A percentile compares a stretch with the other conserved stretches of the same genome.
Evolutionary conservation across 352 stramenopile genomes (phyloP).

Genomic region (Phytophthora megakarya): DNA sequence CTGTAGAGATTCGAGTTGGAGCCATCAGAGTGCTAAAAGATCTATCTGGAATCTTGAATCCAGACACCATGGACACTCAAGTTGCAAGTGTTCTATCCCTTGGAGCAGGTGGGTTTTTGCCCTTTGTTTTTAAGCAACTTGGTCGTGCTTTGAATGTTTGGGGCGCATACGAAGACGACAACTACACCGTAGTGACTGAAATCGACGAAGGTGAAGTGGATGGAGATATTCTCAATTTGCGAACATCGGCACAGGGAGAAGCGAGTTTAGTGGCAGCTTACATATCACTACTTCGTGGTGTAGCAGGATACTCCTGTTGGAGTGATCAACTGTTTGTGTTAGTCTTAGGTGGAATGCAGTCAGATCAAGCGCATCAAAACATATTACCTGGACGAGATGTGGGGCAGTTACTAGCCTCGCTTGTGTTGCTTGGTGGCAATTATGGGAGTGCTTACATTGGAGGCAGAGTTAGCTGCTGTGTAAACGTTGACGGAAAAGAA

Average conservation of each 20-base stretch:
- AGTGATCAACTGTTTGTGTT: slow-evolving; percentile 31
- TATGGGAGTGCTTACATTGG: slow-evolving; percentile 57
- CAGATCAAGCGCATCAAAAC: slow-evolving; percentile 1
- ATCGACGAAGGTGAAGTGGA: slow-evolving; percentile 15
- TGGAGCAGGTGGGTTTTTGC: slow-evolving; percentile 32
- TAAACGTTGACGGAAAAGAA: slow-evolving; percentile 78
- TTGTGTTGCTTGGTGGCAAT: slow-evolving; percentile 60
- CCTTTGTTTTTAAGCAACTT: slow-evolving; percentile 47
- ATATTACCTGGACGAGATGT: slow-evolving; percentile 13
- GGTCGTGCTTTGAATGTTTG: slow-evolving; percentile 50
- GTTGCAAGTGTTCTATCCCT: slow-evolving; percentile 37
- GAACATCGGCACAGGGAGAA: slow-evolving; percentile 49
- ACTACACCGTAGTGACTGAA: not conserved
- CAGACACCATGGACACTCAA: slow-evolving; percentile 44
- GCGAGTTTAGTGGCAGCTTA: slow-evolving; percentile 50
- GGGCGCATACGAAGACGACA: slow-evolving; percentile 35
- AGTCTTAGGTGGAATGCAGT: slow-evolving; percentile 25
- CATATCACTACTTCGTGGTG: slow-evolving; percentile 50
- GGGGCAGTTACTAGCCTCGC: slow-evolving; percentile 40
- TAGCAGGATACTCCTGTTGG: slow-evolving; percentile 41
- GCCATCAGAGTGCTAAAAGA: slow-evolving; percentile 53
- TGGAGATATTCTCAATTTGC: slow-evolving; percentile 43
- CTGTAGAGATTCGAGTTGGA: slow-evolving; percentile 56
- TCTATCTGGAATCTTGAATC: slow-evolving; percentile 38
- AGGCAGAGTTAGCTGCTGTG: slow-evolving; percentile 68